Evolutionary conservation across 768 basidiomycete species (phyloP), one percentile per base, ranked within the genome.

Genomic region (Coprinellus micaceus): DNA sequence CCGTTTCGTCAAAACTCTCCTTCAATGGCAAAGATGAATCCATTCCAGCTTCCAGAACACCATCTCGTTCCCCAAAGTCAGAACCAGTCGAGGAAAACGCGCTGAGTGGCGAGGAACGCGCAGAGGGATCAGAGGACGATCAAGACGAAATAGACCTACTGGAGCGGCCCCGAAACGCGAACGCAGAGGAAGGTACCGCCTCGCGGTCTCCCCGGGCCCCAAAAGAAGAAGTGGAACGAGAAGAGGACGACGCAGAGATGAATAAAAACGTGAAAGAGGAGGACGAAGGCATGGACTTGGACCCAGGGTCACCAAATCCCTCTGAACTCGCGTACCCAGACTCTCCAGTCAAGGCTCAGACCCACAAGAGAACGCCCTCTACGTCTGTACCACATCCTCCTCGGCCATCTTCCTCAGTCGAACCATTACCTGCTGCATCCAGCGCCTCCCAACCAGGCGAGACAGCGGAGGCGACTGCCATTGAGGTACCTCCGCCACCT

Each of bases 121-220:
- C 19, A 19, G 29, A 4, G 7, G 48, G 26, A 15, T 30, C 48
- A 37, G 70, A 71, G 54, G 70, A 74, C 30, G 67, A 63, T 6
- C 64, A 59, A n/a, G 75, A 77, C 55, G 75, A 77, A 61, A 71
- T 78, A 7, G 77, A 78, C 58, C 63, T 77, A 43, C 67, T 78
- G 30, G 69, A 69, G 1, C 17, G 19, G 21, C 4, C 52, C 10
- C 36, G 28, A 19, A 33, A 33, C 9, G 17, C n/a, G 15, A 52
- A 11, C 30, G 17, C 11, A 22, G 29, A 28, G 11, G n/a, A n/a
- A n/a, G 11, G 36, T 33, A 41, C 41, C 19, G 28, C n/a, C 21
- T 24, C 54, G 17, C 15, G 15, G 26, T 26, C 41, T 26, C 5
- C 25, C 30, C 15, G 19, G 12, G 37, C 48, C 13, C 21, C 45